Base-by-base conservation (phyloP, 1,139 yeast genomes). In the Zygoascus sp. region DNA sequence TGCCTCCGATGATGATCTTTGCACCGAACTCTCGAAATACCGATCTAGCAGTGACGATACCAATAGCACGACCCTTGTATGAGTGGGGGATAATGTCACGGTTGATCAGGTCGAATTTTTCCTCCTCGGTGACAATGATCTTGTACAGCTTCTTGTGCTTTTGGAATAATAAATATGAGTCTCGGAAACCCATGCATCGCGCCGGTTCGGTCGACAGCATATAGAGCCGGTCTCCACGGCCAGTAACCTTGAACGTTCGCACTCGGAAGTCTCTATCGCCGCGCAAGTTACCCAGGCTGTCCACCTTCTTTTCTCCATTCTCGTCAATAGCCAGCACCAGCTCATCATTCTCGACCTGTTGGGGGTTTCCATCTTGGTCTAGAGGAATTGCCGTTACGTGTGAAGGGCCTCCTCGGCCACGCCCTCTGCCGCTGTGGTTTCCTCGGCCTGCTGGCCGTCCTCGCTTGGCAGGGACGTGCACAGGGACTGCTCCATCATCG, bases 131-230 rank as follows among this genome's bases (percentile, higher is more conserved):
- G 41, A 92, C 74, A 15, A 85, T 80, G 52, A 85, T 79, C 62
- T 90, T 88, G 70, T 77, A 83, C 46, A 92, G 72, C 42, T 75
- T 68, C 48, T 75, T 71, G 66, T 92, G 97, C 45, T 90, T 86
- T 62, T 89, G 95, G 70, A 92, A 92, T 52, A 92, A 73, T 48
- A 89, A 73, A 60, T 92, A 90, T 0, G 97, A 88, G 63, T 92
- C 98, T 58, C 97, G 76, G 67, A 89, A 89, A 2, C 97, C 97
- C 56, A 90, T 89, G 58, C 90, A 79, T 56, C 97, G 75, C 0
- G 98, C 97, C 1, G 97, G 96, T 62, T 90, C 97, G 0, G 97
- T 90, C 1, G 96, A 85, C 41, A 92, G 77, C 95, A 92, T 89
- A 64, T 80, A 92, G 50, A 82, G 73, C 53, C 81, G 74, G 34